phyloP scores from a whole-genome alignment of 75 land plant genomes.

The Azolla pinnata region DNA sequence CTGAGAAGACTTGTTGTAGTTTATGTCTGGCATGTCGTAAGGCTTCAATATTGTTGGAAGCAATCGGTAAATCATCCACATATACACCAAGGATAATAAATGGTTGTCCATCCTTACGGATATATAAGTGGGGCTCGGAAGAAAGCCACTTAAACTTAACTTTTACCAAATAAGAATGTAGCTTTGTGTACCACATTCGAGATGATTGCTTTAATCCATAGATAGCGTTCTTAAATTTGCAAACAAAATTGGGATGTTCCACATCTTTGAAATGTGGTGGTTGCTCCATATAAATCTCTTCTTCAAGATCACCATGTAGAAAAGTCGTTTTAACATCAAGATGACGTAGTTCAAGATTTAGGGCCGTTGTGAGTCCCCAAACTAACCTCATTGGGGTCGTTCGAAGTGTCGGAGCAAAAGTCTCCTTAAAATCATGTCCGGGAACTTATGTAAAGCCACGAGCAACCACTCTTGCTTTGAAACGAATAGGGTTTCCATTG shows the following conservation, averaged over 20 bases:
- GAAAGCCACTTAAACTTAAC: neutral
- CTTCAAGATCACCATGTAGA: conserved; percentile 13
- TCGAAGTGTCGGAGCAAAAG: conserved; percentile 15
- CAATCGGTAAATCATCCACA: too few relatives aligned
- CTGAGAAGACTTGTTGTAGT: neutral
- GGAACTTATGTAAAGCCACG: conserved; percentile 14
- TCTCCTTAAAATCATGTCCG: conserved; percentile 18
- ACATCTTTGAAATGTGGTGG: conserved; percentile 1
- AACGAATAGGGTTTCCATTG: conserved; percentile 10
- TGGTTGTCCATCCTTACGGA: neutral
- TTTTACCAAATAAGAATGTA: neutral
- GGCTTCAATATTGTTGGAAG: neutral
- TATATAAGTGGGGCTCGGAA: neutral
- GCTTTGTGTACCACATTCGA: conserved; percentile 10
- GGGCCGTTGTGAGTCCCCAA: conserved; percentile 1
- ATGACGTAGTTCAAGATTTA: conserved; percentile 9
- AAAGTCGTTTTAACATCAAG: conserved; percentile 14
- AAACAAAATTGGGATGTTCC: conserved; percentile 1
- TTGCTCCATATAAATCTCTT: conserved; percentile 14
- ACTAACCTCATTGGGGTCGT: conserved; percentile 8
- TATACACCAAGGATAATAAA: neutral
- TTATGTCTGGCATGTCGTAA: neutral
- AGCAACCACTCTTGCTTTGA: conserved; percentile 19
- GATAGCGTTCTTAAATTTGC: conserved; percentile 5
- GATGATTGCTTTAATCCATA: conserved; percentile 22